A percentile compares a stretch with the other conserved stretches of the same genome.
Evolutionary conservation across 2,329 filamentous ascomycete genomes (phyloP).

Genomic region (Hypoxylon sp.): DNA sequence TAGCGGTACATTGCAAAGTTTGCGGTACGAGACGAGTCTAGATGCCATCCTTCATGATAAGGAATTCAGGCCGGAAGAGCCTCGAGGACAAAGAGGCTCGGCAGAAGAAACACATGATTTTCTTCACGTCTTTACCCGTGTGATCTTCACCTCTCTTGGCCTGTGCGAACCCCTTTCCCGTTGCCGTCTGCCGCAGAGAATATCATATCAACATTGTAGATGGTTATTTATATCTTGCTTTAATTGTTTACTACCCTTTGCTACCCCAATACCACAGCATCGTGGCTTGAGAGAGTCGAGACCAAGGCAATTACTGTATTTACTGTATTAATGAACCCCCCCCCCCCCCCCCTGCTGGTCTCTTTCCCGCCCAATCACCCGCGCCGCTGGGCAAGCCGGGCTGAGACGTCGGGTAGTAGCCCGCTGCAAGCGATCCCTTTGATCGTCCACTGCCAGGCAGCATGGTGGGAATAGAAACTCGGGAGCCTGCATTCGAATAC

Average conservation of each 20-base stretch:
- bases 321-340: no score
- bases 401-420: conserved; percentile 25
- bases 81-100: conserved; percentile 9
- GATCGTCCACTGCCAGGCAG: conserved; percentile 29
- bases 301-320: conserved; percentile 12
- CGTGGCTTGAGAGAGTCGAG: conserved; percentile 12
- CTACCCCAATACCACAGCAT: conserved; percentile 8
- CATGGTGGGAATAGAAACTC: conserved; percentile 15
- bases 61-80: conserved; percentile 4
- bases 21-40: conserved; percentile 22
- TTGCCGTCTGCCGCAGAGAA: conserved; percentile 14
- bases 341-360: conserved; percentile 7
- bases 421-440: conserved; percentile 31
- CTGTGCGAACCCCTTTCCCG: conserved; percentile 4
- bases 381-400: conserved; percentile 12
- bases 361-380: conserved; percentile 22
- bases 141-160: conserved; percentile 22
- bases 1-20: conserved; percentile 28
- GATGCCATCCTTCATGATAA: conserved; percentile 14
- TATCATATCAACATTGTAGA: not conserved
- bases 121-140: conserved; percentile 29
- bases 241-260: not conserved
- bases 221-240: conserved; percentile 14
- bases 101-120: conserved; percentile 32
- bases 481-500: conserved; percentile 13